phyloP scores from a whole-genome alignment of 2,329 filamentous ascomycete species.

The Chaetomiaceae sp. region DNA sequence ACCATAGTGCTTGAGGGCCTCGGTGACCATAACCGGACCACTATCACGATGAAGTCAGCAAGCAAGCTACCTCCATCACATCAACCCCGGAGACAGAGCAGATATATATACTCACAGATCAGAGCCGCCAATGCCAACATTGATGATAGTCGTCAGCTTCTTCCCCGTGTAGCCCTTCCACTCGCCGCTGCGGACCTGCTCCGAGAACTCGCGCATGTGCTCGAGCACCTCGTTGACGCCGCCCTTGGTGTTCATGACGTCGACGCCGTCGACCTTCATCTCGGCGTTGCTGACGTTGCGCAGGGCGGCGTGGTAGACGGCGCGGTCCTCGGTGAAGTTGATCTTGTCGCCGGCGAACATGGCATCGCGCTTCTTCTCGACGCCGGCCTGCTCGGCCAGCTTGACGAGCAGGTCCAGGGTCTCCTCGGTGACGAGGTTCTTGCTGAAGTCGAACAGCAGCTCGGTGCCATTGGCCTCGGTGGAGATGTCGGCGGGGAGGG shows the following conservation, averaged over 20 bases:
- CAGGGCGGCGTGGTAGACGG: constrained; percentile 91
- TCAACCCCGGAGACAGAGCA: too few species aligned
- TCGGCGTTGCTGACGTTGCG: constrained; percentile 75
- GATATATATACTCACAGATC: constrained; percentile 96
- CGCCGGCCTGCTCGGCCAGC: constrained; percentile 82
- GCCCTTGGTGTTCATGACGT: constrained; percentile 84
- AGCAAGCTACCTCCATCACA: too few species aligned
- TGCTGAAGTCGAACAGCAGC: constrained; percentile 97
- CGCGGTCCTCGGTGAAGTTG: constrained; percentile 97
- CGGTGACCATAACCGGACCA: constrained; percentile 97
- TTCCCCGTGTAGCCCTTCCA: constrained; percentile 98
- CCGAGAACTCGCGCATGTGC: constrained; percentile 98
- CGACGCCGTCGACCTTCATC: constrained; percentile 81
- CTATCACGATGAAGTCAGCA: constrained; percentile 39
- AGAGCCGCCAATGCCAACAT: constrained; percentile 96
- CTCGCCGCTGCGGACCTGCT: constrained; percentile 86
- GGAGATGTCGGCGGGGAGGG: constrained; percentile 72
- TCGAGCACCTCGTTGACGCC: constrained; percentile 86
- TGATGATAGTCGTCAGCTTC: constrained; percentile 94
- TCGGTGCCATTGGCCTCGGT: constrained; percentile 53
- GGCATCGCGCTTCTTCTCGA: constrained; percentile 91
- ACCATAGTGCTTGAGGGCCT: constrained; percentile 93
- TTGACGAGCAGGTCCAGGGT: constrained; percentile 81
- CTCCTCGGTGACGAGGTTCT: constrained; percentile 96
- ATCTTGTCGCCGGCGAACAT: constrained; percentile 99